Evolutionary conservation across 176 grass and related monocot genomes (phyloP), one percentile per base, ranked within the genome.

Genomic region (Eleusine indica): DNA sequence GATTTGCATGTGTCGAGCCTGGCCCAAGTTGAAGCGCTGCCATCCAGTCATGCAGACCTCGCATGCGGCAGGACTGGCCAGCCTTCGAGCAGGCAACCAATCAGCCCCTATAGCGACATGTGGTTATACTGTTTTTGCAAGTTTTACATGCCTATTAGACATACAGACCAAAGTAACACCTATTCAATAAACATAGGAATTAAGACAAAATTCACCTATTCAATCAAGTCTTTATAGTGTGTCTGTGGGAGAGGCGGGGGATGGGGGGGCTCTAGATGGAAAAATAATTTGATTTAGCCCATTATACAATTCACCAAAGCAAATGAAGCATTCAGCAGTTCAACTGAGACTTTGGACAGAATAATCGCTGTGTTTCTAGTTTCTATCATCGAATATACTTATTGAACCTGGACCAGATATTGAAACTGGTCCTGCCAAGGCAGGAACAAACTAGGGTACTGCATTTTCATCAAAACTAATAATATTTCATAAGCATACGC

Each of bases 391-490:
- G 22, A 63, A 30, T 25, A 14, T 64, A 64, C 2, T 30, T 30
- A 64, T 13, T 64, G 61, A 30, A 64, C 9, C 28, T 1, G 3
- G 10, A 30, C 25, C 4, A 29, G 48, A 2, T 11, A 64, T 14
- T 64, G 2, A 25, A 32, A 64, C 3, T 5, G 28, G 61, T 30
- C 28, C 28, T 3, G 3, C n/a, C 0, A 12, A 0, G 30, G 6
- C 10, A 44, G 21, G 11, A 19, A 5, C 16, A 22, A 66, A 66
- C 14, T 66, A 17, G 22, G 2, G 3, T 8, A 35, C 39, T 30
- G 5, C 18, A 70, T 56, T 57, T 77, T 63, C 15, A 61, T 66
- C 39, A 48, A 75, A 74, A 58, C 12, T 49, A 49, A 49, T 72
- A 43, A 21, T 64, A 15, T 46, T 46, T 9, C 44, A 46, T 46